Evolutionary conservation across 2,329 filamentous ascomycete genomes (phyloP), one percentile per base, ranked within the genome.

Genomic region (Tolypocladium pustulatum): DNA sequence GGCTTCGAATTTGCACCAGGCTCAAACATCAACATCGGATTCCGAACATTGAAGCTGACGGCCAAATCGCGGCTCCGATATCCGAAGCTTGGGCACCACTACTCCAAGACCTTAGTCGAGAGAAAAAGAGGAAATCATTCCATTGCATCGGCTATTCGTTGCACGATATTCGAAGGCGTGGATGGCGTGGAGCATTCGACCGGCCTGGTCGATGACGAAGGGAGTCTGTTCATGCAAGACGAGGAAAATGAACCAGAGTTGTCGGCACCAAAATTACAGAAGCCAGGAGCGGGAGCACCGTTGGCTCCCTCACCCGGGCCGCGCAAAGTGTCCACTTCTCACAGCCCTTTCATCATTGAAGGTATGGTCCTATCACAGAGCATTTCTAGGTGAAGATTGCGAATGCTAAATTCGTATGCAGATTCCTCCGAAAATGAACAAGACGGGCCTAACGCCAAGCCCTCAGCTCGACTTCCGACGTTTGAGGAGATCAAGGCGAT

Each of bases 51-150:
- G 7, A 68, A 80, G 12, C 68, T 82, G 22, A 74, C 77, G 57
- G 76, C 73, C 61, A 73, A 72, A 34, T 71, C 72, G 22, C 65
- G 72, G 3, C 68, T 83, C 12, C 74, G 77, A 20, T 78, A 80
- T 58, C 77, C 77, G 30, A 76, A 79, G 55, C 69, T 84, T 4
- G 75, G 75, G 36, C 84, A 87, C 62, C 72, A 79, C 20, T 84
- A 81, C 61, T 87, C 84, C 1, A 72, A 75, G 13, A 68, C 64
- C 7, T 67, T 87, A 20, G 84, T 88, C 9, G 85, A 87, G 68
- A 73, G 73, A 55, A 88, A 88, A 67, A 81, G 85, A 32, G 77
- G 77, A 7, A 69, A 71, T 13, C 75, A 74, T 54, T 70, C 80
- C 13, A 71, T 87, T 2, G 76, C 82, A 3, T 73, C 81, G 32